Base-by-base conservation (phyloP, 2,329 filamentous ascomycete species). In the Microdochium bolleyi region DNA sequence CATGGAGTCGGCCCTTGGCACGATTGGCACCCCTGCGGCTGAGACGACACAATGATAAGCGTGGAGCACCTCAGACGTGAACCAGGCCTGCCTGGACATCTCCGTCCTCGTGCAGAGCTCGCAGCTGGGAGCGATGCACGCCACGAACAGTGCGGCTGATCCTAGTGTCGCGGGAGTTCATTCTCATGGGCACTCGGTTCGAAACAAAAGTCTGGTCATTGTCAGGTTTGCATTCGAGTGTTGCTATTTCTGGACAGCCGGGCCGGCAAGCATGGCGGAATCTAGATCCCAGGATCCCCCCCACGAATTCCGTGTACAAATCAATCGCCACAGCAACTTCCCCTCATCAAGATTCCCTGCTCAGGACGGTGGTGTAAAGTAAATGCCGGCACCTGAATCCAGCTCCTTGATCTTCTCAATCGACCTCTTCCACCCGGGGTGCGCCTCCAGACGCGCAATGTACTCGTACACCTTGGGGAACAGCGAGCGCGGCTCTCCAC, bases 401-500 rank as follows among this genome's bases (percentile, higher is more conserved):
- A 80, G 67, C 58, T 74, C 69, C 61, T 72, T 67, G 50, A 82
- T 72, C 70, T 75, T 77, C 55, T 72, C 70, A 49, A 74, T 63
- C 16, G 77, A 75, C 59, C 59, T 70, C 62, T 70, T 66, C 55
- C 78, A 82, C 0, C 78, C 77, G 2, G 73, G 68, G 59, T 77
- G 69, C 34, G 65, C 52, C 62, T 77, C 69, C 32, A 82, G 61
- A 19, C 69, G 64, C 13, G 67, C 65, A 48, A 77, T 70, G 60
- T 80, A 82, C 37, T 70, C 74, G 21, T 67, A 72, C 2, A 78
- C 58, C 58, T 69, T 72, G 7, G 78, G 78, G 53, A 69, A 74
- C 49, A 67, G 61, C 3, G 57, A 58, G 55, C 62, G 63, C 58
- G 73, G 73, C 9, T 66, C 67, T 3, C 62, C 66, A 52, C 73